Conservation (phyloP, 495 filamentous ascomycete species). For the Poronia punctata region DNA sequence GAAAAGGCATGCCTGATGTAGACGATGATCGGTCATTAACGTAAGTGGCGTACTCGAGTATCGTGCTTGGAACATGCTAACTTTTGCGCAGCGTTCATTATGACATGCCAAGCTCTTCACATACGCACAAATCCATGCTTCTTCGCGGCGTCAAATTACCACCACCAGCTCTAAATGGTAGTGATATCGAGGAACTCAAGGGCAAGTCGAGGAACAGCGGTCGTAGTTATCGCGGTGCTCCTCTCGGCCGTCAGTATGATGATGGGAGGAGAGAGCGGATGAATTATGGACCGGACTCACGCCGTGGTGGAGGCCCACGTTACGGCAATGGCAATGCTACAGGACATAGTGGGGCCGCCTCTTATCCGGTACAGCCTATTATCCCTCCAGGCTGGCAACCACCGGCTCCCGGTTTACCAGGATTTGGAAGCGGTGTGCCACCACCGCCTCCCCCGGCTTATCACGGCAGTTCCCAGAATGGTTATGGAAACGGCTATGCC, state of each 20-base stretch:
- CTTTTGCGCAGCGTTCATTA: conserved; percentile 62
- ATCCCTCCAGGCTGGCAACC: conserved; percentile 36
- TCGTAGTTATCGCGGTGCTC: conserved; percentile 39
- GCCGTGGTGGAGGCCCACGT: conserved; percentile 14
- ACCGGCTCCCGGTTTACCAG: conserved; percentile 36
- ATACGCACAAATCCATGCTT: conserved; percentile 89
- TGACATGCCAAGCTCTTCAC: conserved; percentile 61
- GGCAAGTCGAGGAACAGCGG: conserved; percentile 54
- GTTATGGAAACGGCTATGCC: conserved; percentile 23
- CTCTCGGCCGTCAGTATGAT: conserved; percentile 27
- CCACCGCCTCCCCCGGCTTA: conserved; percentile 39
- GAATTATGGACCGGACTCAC: conserved; percentile 36
- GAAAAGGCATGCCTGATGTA: conserved; percentile 62
- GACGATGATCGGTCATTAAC: conserved; percentile 78
- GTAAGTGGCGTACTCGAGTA: conserved; percentile 40
- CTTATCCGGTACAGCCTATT: conserved; percentile 20
- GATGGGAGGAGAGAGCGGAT: conserved; percentile 29
- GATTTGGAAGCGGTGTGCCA: conserved; percentile 36
- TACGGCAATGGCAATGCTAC: conserved; percentile 24
- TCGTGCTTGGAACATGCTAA: conserved; percentile 3
- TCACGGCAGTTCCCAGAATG: conserved; percentile 20
- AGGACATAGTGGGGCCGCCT: conserved; percentile 17
- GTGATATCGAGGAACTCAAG: conserved; percentile 64
- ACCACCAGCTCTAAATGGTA: conserved; percentile 58
- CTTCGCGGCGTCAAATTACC: conserved; percentile 73